Percentiles rank a stretch among this genome's conserved stretches.
phyloP scores from a whole-genome alignment of 2,329 filamentous ascomycete species.

The Cladosporium phlei region DNA sequence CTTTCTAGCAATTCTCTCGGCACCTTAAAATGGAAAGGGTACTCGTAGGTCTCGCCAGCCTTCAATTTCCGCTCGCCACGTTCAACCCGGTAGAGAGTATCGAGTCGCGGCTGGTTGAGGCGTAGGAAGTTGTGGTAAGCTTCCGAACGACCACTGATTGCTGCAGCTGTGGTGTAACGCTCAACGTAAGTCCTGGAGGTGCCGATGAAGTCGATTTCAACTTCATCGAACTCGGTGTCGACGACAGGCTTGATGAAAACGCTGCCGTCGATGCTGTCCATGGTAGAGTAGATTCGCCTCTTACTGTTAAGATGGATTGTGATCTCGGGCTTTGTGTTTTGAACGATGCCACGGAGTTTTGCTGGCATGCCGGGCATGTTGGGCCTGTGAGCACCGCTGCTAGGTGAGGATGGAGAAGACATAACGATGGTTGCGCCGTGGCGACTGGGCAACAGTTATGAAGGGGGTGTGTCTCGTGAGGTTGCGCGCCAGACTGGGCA shows the following conservation, averaged over 20 bases:
- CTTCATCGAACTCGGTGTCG: conserved; percentile 53
- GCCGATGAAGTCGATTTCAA: conserved; percentile 56
- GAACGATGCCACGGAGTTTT: conserved; percentile 24
- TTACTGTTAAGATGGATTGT: conserved; percentile 38
- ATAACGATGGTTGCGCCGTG: conserved; percentile 3
- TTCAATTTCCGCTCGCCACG: conserved; percentile 42
- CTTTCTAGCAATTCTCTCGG: conserved; percentile 57
- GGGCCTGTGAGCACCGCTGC: not conserved
- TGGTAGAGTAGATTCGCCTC: conserved; percentile 50
- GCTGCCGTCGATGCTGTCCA: conserved; percentile 53
- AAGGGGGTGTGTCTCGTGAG: conserved; percentile 6
- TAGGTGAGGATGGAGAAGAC: not conserved
- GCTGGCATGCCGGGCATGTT: conserved; percentile 3
- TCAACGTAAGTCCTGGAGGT: conserved; percentile 52
- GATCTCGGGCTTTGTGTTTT: conserved; percentile 35
- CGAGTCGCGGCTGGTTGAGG: conserved; percentile 55
- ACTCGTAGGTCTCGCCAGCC: conserved; percentile 52
- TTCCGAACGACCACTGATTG: conserved; percentile 51
- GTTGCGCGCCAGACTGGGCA: conserved; percentile 11
- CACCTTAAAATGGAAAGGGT: conserved; percentile 61
- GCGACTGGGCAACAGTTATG: not conserved
- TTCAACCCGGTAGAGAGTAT: conserved; percentile 50
- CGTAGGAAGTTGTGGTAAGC: conserved; percentile 59
- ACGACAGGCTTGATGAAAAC: conserved; percentile 47
- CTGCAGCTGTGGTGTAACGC: conserved; percentile 47